A percentile compares a stretch with the other conserved stretches of the same genome.
These are phyloP conservation scores for Wickerhamiella qilinensis DNA, from an alignment of 805 yeast species.

Conservation along the genomic window DNA sequence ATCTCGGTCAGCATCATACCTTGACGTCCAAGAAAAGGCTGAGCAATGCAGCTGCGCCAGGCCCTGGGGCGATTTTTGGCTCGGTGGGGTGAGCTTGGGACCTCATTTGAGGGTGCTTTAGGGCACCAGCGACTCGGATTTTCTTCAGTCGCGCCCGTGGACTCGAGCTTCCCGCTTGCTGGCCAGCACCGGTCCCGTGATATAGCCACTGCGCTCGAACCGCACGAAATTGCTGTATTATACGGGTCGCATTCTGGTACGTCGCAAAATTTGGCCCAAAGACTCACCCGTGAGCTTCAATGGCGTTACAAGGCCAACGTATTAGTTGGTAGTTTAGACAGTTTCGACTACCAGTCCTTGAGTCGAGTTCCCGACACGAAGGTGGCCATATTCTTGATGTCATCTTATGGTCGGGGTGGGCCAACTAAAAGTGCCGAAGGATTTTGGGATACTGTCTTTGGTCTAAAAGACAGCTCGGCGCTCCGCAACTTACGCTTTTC, in stretches of 20 bases:
- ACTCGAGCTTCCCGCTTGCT: not conserved
- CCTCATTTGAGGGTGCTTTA: not conserved
- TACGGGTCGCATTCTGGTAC: slow-evolving; percentile 85
- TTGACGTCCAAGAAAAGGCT: too few species aligned
- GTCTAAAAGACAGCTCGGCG: slow-evolving; percentile 19
- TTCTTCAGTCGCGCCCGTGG: not conserved
- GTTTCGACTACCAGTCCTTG: slow-evolving; percentile 52
- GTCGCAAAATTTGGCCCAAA: slow-evolving; percentile 72
- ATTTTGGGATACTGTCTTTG: slow-evolving; percentile 28
- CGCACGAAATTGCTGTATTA: slow-evolving; percentile 42
- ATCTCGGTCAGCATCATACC: too few species aligned
- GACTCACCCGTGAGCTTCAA: slow-evolving; percentile 58
- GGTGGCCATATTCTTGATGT: slow-evolving; percentile 43
- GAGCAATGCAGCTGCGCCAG: too few species aligned
- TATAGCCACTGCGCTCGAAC: not conserved
- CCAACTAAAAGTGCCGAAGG: slow-evolving; percentile 60
- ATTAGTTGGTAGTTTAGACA: slow-evolving; percentile 55
- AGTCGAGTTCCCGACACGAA: slow-evolving; percentile 34
- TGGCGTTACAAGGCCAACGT: slow-evolving; percentile 54
- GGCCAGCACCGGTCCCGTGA: not conserved
- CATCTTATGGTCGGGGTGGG: slow-evolving; percentile 84
- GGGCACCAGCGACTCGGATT: not conserved
- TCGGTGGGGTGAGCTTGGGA: not conserved
- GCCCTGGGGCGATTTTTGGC: not conserved
- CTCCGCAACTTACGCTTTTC: slow-evolving; percentile 33